Percentiles rank a stretch among this genome's conserved stretches.
Evolutionary conservation across 768 basidiomycete species (phyloP).

Genomic region (Phylloporus sp.): DNA sequence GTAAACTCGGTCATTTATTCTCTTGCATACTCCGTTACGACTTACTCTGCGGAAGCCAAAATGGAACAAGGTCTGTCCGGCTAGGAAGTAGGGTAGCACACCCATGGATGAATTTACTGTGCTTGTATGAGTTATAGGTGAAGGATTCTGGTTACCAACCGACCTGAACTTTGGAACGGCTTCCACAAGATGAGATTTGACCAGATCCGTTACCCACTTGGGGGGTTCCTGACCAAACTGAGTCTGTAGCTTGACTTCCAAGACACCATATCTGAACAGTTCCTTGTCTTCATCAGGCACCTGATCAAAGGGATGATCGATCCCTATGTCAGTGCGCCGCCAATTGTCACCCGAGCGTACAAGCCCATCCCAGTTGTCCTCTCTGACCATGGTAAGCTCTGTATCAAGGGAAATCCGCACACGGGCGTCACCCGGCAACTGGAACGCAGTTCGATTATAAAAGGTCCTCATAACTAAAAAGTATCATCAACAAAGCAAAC

Average conservation of each 20-base stretch:
- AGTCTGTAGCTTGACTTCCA: slow-evolving; percentile 97
- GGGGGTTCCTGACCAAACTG: slow-evolving; percentile 95
- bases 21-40: neutral
- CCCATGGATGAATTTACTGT: slow-evolving; percentile 92
- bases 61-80: slow-evolving; percentile 93
- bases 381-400: slow-evolving; percentile 87
- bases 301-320: slow-evolving; percentile 86
- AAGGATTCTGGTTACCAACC: slow-evolving; percentile 13
- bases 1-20: neutral
- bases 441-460: slow-evolving; percentile 98
- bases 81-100: slow-evolving; percentile 90
- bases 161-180: slow-evolving; percentile 97
- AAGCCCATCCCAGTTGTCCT: slow-evolving; percentile 92
- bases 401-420: slow-evolving; percentile 99
- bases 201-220: slow-evolving; percentile 94
- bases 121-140: slow-evolving; percentile 2
- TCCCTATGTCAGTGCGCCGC: slow-evolving; percentile 90
- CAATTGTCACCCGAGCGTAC: slow-evolving; percentile 82
- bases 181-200: slow-evolving; percentile 91
- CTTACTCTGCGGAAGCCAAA: slow-evolving; percentile 95
- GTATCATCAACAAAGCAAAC: neutral
- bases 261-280: slow-evolving; percentile 91
- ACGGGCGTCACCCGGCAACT: slow-evolving; percentile 96
- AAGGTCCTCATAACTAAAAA: slow-evolving; percentile 86
- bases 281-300: slow-evolving; percentile 77